Percentiles rank a stretch among this genome's conserved stretches.
These are phyloP conservation scores for Trichosanthes cucumerina DNA, from an alignment of 306 rosid genomes.

Conservation along the genomic window DNA sequence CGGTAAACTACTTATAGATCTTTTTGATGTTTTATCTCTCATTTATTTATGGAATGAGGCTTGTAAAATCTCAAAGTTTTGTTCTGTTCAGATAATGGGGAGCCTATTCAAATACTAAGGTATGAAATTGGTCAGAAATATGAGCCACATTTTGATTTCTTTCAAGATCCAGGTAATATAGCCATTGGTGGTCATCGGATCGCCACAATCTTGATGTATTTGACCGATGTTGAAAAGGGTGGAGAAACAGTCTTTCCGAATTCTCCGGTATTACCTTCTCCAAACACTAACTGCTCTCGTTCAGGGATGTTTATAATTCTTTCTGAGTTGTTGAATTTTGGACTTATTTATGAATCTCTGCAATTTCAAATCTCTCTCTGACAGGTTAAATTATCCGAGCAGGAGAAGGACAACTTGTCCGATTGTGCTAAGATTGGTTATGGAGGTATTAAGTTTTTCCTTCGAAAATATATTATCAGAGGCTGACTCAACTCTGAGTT, in stretches of 20 bases:
- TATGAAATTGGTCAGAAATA: conserved; percentile 83
- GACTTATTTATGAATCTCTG: not conserved
- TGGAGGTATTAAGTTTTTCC: conserved; percentile 45
- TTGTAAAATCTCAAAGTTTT: not conserved
- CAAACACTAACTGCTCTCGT: not conserved
- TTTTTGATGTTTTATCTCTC: not conserved
- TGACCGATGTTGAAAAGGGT: conserved; percentile 76
- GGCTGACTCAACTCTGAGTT: not conserved
- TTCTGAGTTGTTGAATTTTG: not conserved
- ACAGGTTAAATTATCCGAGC: conserved; percentile 39
- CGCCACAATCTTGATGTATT: conserved; percentile 90
- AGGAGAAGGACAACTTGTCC: conserved; percentile 41
- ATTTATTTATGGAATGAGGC: not conserved
- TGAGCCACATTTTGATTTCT: conserved; percentile 82
- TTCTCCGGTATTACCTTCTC: conserved; percentile 35
- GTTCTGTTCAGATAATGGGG: conserved; percentile 66
- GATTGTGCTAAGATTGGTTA: conserved; percentile 78
- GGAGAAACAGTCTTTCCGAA: conserved; percentile 92
- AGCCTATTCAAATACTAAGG: conserved; percentile 74
- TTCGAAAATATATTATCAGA: not conserved
- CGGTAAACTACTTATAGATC: conserved; percentile 32
- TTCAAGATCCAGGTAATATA: conserved; percentile 76
- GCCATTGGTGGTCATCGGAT: conserved; percentile 77
- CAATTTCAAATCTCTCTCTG: not conserved
- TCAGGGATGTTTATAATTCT: not conserved